Evolutionary conservation across 2,329 filamentous ascomycete genomes (phyloP), one percentile per base, ranked within the genome.

Genomic region (Leptodontidium sp.): DNA sequence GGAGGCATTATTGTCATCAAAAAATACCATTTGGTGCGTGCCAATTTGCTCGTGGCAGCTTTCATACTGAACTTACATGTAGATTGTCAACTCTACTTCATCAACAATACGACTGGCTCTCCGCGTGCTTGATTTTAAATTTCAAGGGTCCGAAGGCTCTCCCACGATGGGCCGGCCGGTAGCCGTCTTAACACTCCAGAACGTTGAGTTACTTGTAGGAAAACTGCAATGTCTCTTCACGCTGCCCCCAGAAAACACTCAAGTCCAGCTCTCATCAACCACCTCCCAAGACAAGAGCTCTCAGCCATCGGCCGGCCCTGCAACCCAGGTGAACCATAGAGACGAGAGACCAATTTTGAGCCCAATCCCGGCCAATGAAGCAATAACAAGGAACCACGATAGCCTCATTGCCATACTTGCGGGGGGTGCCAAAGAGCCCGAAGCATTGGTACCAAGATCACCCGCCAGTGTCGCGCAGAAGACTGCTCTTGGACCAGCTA

Each of bases 81-180:
- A 59, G 57, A 7, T 59, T 15, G 57, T 59, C 57, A 43, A 43
- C 35, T 24, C 57, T 43, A 7, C n/a, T 45, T 29, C 9, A 26
- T 5, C 15, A 14, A 24, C 32, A 26, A 45, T 15, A 17, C 43
- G 14, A 26, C 52, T 66, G 7, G 40, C 7, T 32, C 53, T 70
- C 17, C 45, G 26, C 4, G 55, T 68, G 0, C 52, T 47, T 38
- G 24, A 24, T 4, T 69, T 67, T 38, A 65, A 64, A 29, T 35
- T 53, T 17, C 53, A 24, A 59, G 64, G 70, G 7, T 59, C 61
- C 50, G 75, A 77, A 55, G 75, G 74, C 52, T 72, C 73, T 2
- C 66, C 68, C 3, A 61, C 68, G 2, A 77, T 78, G 71, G 77
- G 78, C 6, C 70, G 61, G 11, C 77, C 77, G 11, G 57, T 21